phyloP scores from a whole-genome alignment of 176 grass and related monocot genomes.

The Zea luxurians region DNA sequence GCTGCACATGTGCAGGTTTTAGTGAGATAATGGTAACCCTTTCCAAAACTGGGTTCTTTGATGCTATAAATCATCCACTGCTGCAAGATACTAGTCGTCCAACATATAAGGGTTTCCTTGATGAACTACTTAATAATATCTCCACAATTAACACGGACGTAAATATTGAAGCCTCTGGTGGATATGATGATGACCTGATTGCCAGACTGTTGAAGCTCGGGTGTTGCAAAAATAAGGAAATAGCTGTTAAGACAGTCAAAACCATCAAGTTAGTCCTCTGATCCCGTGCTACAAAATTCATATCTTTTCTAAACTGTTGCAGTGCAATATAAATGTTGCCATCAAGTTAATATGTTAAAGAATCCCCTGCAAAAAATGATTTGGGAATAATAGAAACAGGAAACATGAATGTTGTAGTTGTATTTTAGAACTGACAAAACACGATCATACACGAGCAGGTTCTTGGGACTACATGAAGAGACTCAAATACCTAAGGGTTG shows the following conservation, averaged over 20 bases:
- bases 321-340: constrained; percentile 2
- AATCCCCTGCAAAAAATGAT: not conserved
- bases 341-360: not conserved
- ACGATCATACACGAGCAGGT: constrained; percentile 47
- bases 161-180: constrained; percentile 26
- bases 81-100: constrained; percentile 47
- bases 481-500: constrained; percentile 62
- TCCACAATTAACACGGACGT: constrained; percentile 15
- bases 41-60: constrained; percentile 66
- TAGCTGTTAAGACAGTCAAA: constrained; percentile 70
- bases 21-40: constrained; percentile 85
- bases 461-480: constrained; percentile 74
- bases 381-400: not conserved
- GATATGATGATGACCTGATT: constrained; percentile 64
- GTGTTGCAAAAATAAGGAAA: constrained; percentile 66
- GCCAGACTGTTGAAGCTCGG: constrained; percentile 52
- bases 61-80: constrained; percentile 56
- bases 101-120: constrained; percentile 63
- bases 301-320: constrained; percentile 2
- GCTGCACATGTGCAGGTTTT: constrained; percentile 61
- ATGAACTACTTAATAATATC: constrained; percentile 50
- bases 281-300: constrained; percentile 14
- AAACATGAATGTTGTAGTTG: constrained; percentile 14
- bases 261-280: constrained; percentile 73
- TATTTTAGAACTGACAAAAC: constrained; percentile 31